Base-by-base conservation (phyloP, 768 basidiomycete species). In the Trametes cubensis region DNA sequence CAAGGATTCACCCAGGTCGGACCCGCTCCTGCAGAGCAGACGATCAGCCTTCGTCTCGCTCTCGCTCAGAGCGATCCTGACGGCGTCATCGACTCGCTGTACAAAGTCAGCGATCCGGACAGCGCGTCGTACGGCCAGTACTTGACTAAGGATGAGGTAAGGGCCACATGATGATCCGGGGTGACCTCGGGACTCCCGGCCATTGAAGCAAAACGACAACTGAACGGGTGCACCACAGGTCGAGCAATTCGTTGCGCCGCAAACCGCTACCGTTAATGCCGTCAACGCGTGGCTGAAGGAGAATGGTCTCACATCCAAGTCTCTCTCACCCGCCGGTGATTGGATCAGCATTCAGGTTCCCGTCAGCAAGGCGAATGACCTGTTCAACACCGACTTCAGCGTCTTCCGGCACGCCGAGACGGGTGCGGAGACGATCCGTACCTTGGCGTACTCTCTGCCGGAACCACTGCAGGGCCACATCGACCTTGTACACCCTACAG, bases 401-500 rank as follows among this genome's bases (percentile, higher is more conserved):
- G 58, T 72, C 5, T 79, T 77, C 65, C 68, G 61, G 52, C 73
- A 78, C 54, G 17, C 49, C 15, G 61, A 55, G 1, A 73, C 71
- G 41, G 74, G 75, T 46, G 63, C 49, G 30, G 45, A 70, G 39
- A 59, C 66, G 23, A 63, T 77, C 44, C 72, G 77, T 30, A 78
- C 78, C 2, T 70, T 79, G n/a, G 58, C 66, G 7, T 77, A 76
- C 64, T 77, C 78, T 6, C 54, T 79, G 18, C 78, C 78, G 18
- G 47, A 65, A 11, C 63, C 62, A 2, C 67, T 79, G 17, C 62
- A 68, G 41, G 62, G 55, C 3, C 71, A 75, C 50, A 65, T 79
- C 58, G 64, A 72, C 26, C 50, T 72, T n/a, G 67, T 79, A 20
- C 71, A 74, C 51, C 75, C 75, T 17, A 75, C 70, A 2, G 66